These are phyloP conservation scores for Quillaja saponaria DNA, from an alignment of 306 rosid species.

Conservation along the genomic window DNA sequence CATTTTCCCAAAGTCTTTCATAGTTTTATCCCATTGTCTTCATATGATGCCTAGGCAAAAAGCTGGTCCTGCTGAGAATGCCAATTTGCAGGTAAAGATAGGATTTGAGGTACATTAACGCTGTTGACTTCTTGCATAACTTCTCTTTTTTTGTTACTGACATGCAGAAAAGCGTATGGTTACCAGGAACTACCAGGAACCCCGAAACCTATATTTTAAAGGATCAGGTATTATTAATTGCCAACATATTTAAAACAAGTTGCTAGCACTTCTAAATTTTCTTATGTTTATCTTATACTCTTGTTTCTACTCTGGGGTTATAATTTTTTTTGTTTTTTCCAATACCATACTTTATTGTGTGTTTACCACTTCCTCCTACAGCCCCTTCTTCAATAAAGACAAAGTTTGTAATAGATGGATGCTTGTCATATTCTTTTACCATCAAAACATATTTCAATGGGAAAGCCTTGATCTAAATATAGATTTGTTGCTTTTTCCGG, in stretches of 20 bases:
- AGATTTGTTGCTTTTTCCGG: too few species aligned
- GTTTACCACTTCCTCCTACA: too few species aligned
- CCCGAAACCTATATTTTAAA: constrained; percentile 54
- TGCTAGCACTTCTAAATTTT: not conserved
- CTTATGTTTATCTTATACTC: too few species aligned
- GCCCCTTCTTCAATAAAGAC: too few species aligned
- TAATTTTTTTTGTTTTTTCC: too few species aligned
- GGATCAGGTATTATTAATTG: constrained; percentile 48
- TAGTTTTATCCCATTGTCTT: constrained; percentile 54
- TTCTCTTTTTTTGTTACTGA: not conserved
- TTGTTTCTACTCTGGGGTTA: too few species aligned
- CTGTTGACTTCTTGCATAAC: not conserved
- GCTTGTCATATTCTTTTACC: too few species aligned
- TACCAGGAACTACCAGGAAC: constrained; percentile 56
- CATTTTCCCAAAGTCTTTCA: constrained; percentile 51
- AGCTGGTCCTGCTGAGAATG: constrained; percentile 42
- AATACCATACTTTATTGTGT: too few species aligned
- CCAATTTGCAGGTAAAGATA: constrained; percentile 41
- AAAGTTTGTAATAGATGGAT: too few species aligned
- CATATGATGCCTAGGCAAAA: constrained; percentile 68
- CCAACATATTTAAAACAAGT: not conserved
- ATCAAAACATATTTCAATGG: too few species aligned
- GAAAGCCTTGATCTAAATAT: too few species aligned
- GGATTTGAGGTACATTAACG: not conserved
- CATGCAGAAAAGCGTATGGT: constrained; percentile 50